These are phyloP conservation scores for Rosa lucieae DNA, from an alignment of 306 rosid species.

Conservation along the genomic window DNA sequence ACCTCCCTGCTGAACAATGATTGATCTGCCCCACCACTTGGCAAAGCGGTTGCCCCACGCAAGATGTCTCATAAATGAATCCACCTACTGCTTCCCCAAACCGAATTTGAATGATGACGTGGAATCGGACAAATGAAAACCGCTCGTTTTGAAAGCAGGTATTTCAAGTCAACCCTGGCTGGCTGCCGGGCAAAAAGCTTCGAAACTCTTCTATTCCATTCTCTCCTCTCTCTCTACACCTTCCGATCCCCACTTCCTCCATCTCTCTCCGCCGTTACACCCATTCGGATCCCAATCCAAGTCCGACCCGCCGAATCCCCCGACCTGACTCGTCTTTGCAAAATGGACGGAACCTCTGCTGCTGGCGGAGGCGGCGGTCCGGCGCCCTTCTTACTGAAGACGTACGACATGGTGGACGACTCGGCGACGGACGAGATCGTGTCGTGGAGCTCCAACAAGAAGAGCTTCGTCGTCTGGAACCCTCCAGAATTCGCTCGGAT, in stretches of 20 bases:
- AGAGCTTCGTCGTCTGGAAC: slow-evolving; percentile 92
- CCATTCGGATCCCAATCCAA: neutral
- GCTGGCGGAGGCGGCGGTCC: slow-evolving; percentile 59
- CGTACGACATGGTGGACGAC: slow-evolving; percentile 95
- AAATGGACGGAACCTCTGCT: slow-evolving; percentile 45
- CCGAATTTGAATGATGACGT: too few relatives aligned
- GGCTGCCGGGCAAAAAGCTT: neutral
- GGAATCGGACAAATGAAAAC: too few relatives aligned
- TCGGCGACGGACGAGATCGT: slow-evolving; percentile 72
- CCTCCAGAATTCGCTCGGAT: slow-evolving; percentile 82
- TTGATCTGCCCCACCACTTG: too few relatives aligned
- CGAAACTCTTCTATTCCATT: neutral
- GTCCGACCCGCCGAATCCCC: neutral
- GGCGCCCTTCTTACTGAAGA: slow-evolving; percentile 85
- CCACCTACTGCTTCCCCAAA: too few relatives aligned
- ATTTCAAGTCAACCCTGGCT: neutral
- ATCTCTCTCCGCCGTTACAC: neutral
- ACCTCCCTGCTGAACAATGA: too few relatives aligned
- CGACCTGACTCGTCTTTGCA: neutral
- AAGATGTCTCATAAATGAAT: too few relatives aligned
- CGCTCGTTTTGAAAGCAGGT: too few relatives aligned
- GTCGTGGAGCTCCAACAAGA: slow-evolving; percentile 72
- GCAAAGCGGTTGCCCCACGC: too few relatives aligned
- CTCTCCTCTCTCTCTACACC: neutral
- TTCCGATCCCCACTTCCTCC: neutral